Percentiles rank a stretch among this genome's conserved stretches.
These are phyloP conservation scores for Ambispora gerdemannii DNA, from an alignment of 192 early-diverging fungal genomes.

Conservation along the genomic window DNA sequence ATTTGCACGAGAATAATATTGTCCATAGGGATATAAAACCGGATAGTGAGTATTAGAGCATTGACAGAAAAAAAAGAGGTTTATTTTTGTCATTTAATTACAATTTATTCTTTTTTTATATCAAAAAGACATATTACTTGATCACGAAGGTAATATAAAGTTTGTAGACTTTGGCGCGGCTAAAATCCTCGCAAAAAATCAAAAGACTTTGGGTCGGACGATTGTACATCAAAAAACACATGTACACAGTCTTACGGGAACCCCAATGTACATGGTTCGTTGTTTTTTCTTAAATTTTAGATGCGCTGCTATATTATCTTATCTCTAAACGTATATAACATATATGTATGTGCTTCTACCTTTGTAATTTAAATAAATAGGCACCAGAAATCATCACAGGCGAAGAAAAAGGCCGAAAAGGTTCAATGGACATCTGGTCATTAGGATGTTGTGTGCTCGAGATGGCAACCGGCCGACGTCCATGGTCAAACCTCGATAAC, in stretches of 20 bases:
- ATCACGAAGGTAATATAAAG: constrained; percentile 74
- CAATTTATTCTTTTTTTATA: background rate
- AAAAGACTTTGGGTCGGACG: constrained; percentile 54
- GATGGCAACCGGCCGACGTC: constrained; percentile 85
- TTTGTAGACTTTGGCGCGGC: constrained; percentile 90
- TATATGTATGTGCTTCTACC: background rate
- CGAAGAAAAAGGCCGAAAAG: constrained; percentile 67
- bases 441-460: constrained; percentile 88
- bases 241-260: constrained; percentile 61
- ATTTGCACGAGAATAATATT: constrained; percentile 77
- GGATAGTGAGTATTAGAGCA: constrained; percentile 59
- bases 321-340: background rate
- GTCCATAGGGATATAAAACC: constrained; percentile 90
- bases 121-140: constrained; percentile 77
- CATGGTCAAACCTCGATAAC: constrained; percentile 87
- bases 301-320: too few species aligned
- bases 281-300: background rate
- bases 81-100: background rate
- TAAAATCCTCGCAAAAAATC: constrained; percentile 77
- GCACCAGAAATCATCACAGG: constrained; percentile 82
- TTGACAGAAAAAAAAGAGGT: too few species aligned
- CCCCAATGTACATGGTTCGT: constrained; percentile 63
- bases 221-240: constrained; percentile 45
- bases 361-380: constrained; percentile 19
- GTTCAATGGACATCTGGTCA: constrained; percentile 91